Conservation (phyloP, 2,329 filamentous ascomycete species). For the Aspergillus felis region DNA sequence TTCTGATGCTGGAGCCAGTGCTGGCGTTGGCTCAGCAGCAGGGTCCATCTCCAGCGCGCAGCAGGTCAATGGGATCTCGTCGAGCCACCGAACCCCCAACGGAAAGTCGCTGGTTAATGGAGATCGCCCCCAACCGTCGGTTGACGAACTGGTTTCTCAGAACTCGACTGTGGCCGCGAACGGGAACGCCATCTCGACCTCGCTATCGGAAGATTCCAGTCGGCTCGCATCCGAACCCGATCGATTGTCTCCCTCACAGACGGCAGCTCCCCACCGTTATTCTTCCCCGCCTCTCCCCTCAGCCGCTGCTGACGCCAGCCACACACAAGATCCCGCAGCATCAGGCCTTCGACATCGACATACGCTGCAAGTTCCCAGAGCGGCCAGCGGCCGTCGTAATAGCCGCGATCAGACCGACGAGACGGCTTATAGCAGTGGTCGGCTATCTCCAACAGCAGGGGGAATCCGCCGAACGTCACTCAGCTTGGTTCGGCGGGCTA, state of each 20-base stretch:
- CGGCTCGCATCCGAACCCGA: conserved; percentile 29
- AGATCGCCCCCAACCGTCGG: conserved; percentile 25
- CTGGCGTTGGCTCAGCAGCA: conserved; percentile 23
- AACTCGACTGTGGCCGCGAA: conserved; percentile 21
- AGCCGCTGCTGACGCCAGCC: conserved; percentile 44
- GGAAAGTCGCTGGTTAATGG: conserved; percentile 32
- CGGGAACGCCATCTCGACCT: conserved; percentile 18
- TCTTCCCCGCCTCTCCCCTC: conserved; percentile 54
- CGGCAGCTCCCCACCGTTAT: conserved; percentile 30
- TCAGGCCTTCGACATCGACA: conserved; percentile 72
- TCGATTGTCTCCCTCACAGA: conserved; percentile 25
- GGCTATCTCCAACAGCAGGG: conserved; percentile 70
- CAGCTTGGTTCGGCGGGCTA: conserved; percentile 73
- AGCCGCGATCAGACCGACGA: conserved; percentile 67
- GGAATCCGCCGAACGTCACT: conserved; percentile 74
- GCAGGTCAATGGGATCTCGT: conserved; percentile 24
- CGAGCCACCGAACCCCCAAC: conserved; percentile 21
- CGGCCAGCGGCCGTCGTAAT: conserved; percentile 55
- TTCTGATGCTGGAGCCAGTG: conserved; percentile 21
- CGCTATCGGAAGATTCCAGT: conserved; percentile 29
- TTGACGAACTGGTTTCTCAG: conserved; percentile 27
- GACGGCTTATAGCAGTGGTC: conserved; percentile 64
- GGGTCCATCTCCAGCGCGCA: conserved; percentile 19
- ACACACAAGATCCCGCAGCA: conserved; percentile 53
- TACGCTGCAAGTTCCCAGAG: conserved; percentile 80